phyloP scores from a whole-genome alignment of 805 yeast species.

The Cyberlindnera veronae region DNA sequence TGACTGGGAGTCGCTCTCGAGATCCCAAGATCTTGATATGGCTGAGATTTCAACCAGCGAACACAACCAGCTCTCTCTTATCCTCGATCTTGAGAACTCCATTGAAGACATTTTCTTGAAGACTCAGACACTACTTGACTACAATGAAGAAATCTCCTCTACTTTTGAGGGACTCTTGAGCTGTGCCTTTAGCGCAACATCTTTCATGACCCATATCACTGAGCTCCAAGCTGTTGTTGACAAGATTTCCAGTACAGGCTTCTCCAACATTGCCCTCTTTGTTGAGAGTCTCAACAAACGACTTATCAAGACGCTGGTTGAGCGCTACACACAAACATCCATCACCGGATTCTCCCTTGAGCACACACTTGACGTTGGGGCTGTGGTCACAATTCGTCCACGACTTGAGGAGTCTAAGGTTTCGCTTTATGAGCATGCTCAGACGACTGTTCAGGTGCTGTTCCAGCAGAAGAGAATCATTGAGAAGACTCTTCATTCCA shows the following conservation, averaged over 20 bases:
- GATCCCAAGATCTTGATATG: slow-evolving; percentile 45
- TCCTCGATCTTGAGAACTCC: slow-evolving; percentile 29
- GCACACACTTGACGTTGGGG: slow-evolving; percentile 37
- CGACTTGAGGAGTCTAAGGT: slow-evolving; percentile 36
- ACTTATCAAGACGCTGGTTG: slow-evolving; percentile 27
- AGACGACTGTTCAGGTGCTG: slow-evolving; percentile 24
- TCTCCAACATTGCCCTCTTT: slow-evolving; percentile 31
- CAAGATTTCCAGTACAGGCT: slow-evolving; percentile 35
- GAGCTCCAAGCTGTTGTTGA: slow-evolving; percentile 36
- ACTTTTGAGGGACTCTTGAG: slow-evolving; percentile 25
- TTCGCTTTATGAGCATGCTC: slow-evolving; percentile 26
- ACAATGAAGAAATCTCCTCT: slow-evolving; percentile 27
- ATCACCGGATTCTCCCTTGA: slow-evolving; percentile 6
- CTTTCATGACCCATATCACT: slow-evolving; percentile 23
- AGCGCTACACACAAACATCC: slow-evolving; percentile 24
- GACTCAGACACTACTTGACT: slow-evolving; percentile 27
- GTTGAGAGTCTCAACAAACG: slow-evolving; percentile 33
- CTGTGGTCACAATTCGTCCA: slow-evolving; percentile 38
- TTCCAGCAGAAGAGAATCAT: slow-evolving; percentile 27
- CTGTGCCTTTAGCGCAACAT: slow-evolving; percentile 25
- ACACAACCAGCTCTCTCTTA: slow-evolving; percentile 31
- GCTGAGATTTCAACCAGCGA: slow-evolving; percentile 30
- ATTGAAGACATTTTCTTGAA: slow-evolving; percentile 32
- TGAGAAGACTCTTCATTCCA: slow-evolving; percentile 17
- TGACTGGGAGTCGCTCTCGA: slow-evolving; percentile 52